Base-by-base conservation (phyloP, 352 stramenopile genomes). In the Pythium guiyangense region DNA sequence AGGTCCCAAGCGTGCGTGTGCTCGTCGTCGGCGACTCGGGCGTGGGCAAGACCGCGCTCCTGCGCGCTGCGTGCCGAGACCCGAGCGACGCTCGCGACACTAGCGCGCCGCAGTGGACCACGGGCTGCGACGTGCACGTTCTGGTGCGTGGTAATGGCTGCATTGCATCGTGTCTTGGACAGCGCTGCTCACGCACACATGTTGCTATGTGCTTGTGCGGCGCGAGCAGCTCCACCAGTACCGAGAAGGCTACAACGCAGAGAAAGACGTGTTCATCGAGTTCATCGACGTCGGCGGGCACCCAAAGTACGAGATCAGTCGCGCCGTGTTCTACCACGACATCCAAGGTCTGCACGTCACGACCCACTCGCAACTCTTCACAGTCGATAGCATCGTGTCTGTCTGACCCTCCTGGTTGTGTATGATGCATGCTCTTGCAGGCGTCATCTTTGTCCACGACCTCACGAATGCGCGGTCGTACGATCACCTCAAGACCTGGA, bases 251-350 rank as follows among this genome's bases (percentile, higher is more conserved):
- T 77, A 70, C 25, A 64, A 69, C 34, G 47, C 54, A 11, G 69
- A 72, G 49, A 73, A 68, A 17, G 70, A 92, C 35, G 65, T 82
- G 57, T 90, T 86, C 47, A 67, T 95, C 15, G 86, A 95, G 68
- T 93, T 95, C 44, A 62, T 94, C 20, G 86, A 95, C 49, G 81
- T 95, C 17, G 84, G 86, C 25, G 83, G 86, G 12, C 82, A 95
- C 61, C 73, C 76, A 34, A 79, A 88, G 55, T 92, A 93, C 70
- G 81, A 92, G 52, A 69, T 89, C 61, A 93, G 82, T 58, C 79
- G 86, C 17, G 55, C 63, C 6, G 82, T 89, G 45, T 95, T 93
- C 60, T 95, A 94, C 69, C 66, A 90, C 52, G 69, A 92, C 53
- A 69, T 94, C 2, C 84, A 95, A 37, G 85, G 69, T 74, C 18